phyloP scores from a whole-genome alignment of 2,329 filamentous ascomycete genomes.

The Neocucurbitaria cava region DNA sequence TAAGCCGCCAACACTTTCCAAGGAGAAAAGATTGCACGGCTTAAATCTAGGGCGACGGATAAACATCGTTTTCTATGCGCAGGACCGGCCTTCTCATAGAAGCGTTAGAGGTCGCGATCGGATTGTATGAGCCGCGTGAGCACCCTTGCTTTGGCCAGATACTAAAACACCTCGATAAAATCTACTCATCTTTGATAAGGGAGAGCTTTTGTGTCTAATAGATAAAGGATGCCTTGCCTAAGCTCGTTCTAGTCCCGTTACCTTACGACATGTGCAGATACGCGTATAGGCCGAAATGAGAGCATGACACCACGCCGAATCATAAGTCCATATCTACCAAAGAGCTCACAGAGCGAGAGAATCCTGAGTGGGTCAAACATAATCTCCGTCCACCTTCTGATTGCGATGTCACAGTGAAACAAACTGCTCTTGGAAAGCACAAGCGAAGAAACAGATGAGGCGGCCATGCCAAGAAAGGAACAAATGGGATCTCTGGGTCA shows the following conservation, averaged over 20 bases:
- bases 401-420: background rate
- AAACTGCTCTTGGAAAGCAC: background rate
- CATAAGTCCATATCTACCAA: background rate
- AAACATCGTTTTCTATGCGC: no score
- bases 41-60: no score
- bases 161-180: no score
- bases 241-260: no score
- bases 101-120: no score
- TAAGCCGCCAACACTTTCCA: background rate
- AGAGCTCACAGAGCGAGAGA: background rate
- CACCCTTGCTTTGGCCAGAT: no score
- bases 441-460: background rate
- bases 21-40: background rate
- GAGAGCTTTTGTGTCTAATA: background rate
- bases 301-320: background rate
- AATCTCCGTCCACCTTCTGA: background rate
- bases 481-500: constrained; percentile 1
- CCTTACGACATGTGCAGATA: background rate
- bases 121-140: no score
- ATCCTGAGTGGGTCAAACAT: background rate
- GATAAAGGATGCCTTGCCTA: background rate
- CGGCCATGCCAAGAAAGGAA: background rate
- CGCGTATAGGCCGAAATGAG: background rate
- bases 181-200: background rate
- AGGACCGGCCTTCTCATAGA: no score